Evolutionary conservation across 2,329 filamentous ascomycete genomes (phyloP).

Genomic region (Aspergillaceae sp.): DNA sequence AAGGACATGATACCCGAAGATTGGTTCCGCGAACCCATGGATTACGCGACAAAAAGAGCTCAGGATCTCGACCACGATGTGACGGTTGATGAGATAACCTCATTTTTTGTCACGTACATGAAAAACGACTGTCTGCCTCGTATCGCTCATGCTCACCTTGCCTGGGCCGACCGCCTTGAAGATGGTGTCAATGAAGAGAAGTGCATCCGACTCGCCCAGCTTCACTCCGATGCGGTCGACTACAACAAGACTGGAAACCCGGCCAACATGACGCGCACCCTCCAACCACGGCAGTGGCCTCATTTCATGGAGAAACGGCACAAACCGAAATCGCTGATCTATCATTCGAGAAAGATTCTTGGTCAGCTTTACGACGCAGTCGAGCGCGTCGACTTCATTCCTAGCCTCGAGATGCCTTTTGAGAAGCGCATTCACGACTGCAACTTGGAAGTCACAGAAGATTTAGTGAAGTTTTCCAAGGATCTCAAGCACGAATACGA

Average conservation of each 20-base stretch:
- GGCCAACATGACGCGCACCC: slow-evolving; percentile 55
- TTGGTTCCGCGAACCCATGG: slow-evolving; percentile 71
- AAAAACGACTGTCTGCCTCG: slow-evolving; percentile 73
- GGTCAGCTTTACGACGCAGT: slow-evolving; percentile 78
- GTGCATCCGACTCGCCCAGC: slow-evolving; percentile 65
- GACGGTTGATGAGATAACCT: slow-evolving; percentile 61
- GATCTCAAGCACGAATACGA: slow-evolving; percentile 73
- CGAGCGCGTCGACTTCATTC: slow-evolving; percentile 57
- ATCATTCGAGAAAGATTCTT: slow-evolving; percentile 62
- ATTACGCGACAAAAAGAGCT: slow-evolving; percentile 56
- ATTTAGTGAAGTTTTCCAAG: slow-evolving; percentile 50
- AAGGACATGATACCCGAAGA: slow-evolving; percentile 57
- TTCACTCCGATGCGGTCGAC: slow-evolving; percentile 90
- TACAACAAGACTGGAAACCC: slow-evolving; percentile 83
- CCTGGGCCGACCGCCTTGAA: slow-evolving; percentile 56
- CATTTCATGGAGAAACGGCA: slow-evolving; percentile 76
- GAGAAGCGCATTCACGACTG: slow-evolving; percentile 61
- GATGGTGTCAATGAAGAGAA: slow-evolving; percentile 58
- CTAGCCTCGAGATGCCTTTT: slow-evolving; percentile 64
- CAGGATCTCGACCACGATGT: slow-evolving; percentile 53
- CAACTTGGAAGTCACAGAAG: slow-evolving; percentile 49
- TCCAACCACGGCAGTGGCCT: slow-evolving; percentile 61
- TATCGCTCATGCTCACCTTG: slow-evolving; percentile 78
- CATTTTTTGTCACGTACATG: slow-evolving; percentile 88
- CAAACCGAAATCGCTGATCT: slow-evolving; percentile 42